These are phyloP conservation scores for Mucor saturninus DNA, from an alignment of 371 early-diverging fungal genomes.

Conservation along the genomic window DNA sequence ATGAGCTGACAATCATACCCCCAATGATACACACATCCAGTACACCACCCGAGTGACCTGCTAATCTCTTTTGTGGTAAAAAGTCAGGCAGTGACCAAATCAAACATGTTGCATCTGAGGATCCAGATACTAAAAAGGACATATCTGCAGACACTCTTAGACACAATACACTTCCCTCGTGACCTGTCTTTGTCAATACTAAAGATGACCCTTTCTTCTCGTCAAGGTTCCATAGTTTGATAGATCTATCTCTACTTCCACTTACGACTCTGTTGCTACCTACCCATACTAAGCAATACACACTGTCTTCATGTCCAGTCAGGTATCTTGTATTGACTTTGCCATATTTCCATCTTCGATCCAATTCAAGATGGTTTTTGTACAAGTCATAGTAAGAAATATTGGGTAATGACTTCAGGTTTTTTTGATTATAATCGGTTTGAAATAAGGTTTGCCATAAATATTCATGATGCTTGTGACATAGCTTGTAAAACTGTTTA, in stretches of 20 bases:
- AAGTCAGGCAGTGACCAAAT: conserved; percentile 78
- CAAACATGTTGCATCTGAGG: conserved; percentile 85
- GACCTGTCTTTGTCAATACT: conserved; percentile 74
- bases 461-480: conserved; percentile 15
- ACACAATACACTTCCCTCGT: conserved; percentile 86
- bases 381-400: conserved; percentile 25
- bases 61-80: conserved; percentile 25
- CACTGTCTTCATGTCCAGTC: conserved; percentile 84
- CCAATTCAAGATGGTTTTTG: conserved; percentile 22
- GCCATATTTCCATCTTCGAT: conserved; percentile 27
- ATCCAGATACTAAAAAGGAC: conserved; percentile 82
- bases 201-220: conserved; percentile 30
- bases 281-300: conserved; percentile 84
- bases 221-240: conserved; percentile 77
- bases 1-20: conserved; percentile 79
- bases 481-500: conserved; percentile 18
- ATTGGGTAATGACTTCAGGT: neutral
- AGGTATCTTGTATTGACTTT: conserved; percentile 32
- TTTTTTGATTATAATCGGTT: conserved; percentile 11
- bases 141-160: conserved; percentile 71
- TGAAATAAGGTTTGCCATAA: conserved; percentile 30
- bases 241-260: conserved; percentile 89
- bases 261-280: conserved; percentile 75
- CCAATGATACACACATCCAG: conserved; percentile 76
- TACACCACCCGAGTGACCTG: conserved; percentile 76